Evolutionary conservation across 495 filamentous ascomycete genomes (phyloP), one percentile per base, ranked within the genome.

Genomic region (Talaromyces stipitatus): DNA sequence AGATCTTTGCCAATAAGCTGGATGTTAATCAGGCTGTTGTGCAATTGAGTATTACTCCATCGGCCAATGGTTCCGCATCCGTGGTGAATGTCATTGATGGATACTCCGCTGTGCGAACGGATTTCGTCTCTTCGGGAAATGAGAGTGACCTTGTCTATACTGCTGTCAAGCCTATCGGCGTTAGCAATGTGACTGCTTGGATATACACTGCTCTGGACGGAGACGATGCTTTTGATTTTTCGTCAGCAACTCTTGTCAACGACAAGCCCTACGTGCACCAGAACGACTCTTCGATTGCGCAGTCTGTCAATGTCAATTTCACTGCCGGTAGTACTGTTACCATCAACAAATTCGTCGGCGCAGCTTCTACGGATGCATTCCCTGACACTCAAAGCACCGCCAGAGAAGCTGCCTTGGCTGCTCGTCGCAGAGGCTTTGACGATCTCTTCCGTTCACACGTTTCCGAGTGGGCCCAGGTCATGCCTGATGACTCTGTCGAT

Each of bases 1-100:
- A 78, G 14, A 75, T 85, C 41, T 82, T 87, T 57, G 74, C 80
- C 9, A 74, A 85, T 65, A 85, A 86, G 65, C 69, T 85, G 32
- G 73, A 81, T 47, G 66, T 84, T 59, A 87, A 85, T 56, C 80
- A 83, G 61, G 84, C 80, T 4, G 75, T 81, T n/a, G 79, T 87
- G 11, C 78, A 83, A 36, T 61, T 85, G 61, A 72, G 80, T 46
- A 72, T 86, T 41, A 70, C 71, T 4, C 67, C 84, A 1, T 76
- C 76, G 12, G 61, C 59, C 20, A 72, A 80, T 58, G 58, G 55
- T 3, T 71, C 82, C 29, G 80, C 71, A 4, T 73, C 76, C 0
- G 73, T 87, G 2, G 76, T 78, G 41, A 85, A 86, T 65, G 72
- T 85, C 0, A 56, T 86, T 8, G 79, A 86, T 56, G 84, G 84